phyloP scores from a whole-genome alignment of 139 green algal genomes.

The Chlamydomonas urium region DNA sequence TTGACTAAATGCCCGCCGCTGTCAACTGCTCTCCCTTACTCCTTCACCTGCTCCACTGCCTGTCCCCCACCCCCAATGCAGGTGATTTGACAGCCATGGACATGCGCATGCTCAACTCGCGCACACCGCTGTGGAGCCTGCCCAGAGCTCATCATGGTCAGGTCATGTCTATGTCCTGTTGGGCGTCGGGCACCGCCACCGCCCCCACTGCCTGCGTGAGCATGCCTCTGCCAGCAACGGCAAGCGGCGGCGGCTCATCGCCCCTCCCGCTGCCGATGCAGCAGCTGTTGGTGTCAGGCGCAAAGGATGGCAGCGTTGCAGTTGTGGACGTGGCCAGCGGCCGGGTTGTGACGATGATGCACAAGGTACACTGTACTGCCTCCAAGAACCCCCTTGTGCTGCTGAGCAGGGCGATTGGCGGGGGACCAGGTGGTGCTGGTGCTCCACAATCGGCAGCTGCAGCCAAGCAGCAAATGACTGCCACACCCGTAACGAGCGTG shows the following conservation, averaged over 20 bases:
- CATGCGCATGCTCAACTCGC: slow-evolving; percentile 13
- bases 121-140: neutral
- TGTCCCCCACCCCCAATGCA: neutral
- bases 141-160: neutral
- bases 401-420: neutral
- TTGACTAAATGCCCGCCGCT: no score
- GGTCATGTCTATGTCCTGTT: slow-evolving; percentile 4
- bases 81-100: slow-evolving; percentile 15
- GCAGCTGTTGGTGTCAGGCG: slow-evolving; percentile 12
- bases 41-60: no score
- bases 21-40: no score
- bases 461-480: slow-evolving; percentile 3
- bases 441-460: neutral
- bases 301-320: slow-evolving; percentile 8
- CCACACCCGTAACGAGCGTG: neutral
- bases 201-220: slow-evolving; percentile 1
- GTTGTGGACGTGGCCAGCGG: neutral
- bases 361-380: slow-evolving; percentile 2
- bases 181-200: neutral
- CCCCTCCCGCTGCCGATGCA: neutral
- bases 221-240: neutral
- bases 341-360: neutral
- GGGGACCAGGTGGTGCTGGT: neutral
- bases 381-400: slow-evolving; percentile 6
- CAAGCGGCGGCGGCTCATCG: neutral